Evolutionary conservation across 1,284 basidiomycete genomes (phyloP).

Genomic region (Uromyces viciae-fabae): DNA sequence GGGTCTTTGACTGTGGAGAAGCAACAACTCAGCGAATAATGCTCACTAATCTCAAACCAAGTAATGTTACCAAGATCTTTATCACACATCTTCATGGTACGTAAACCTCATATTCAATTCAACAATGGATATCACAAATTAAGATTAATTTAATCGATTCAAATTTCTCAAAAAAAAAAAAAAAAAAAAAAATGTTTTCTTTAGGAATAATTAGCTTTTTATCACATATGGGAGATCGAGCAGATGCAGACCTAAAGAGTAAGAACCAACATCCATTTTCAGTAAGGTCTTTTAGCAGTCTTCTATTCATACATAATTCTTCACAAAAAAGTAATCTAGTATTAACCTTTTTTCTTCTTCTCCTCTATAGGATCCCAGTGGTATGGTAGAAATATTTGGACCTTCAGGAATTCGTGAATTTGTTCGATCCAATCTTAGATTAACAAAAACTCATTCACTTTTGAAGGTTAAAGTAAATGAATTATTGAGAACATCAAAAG

Average conservation of each 20-base stretch:
- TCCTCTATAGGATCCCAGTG: slow-evolving; percentile 20
- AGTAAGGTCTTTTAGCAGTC: slow-evolving; percentile 41
- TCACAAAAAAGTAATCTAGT: too few species aligned
- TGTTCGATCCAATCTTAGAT: slow-evolving; percentile 67
- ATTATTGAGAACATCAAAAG: slow-evolving; percentile 62
- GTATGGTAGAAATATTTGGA: slow-evolving; percentile 71
- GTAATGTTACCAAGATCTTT: slow-evolving; percentile 41
- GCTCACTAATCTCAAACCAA: slow-evolving; percentile 35
- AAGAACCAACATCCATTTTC: slow-evolving; percentile 41
- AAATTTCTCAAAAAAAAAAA: background rate
- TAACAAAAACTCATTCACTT: slow-evolving; percentile 66
- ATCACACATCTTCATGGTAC: slow-evolving; percentile 43
- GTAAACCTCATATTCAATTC: background rate
- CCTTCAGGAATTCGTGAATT: slow-evolving; percentile 76
- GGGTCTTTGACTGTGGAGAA: slow-evolving; percentile 44
- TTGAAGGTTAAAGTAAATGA: slow-evolving; percentile 78
- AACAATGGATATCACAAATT: too few species aligned
- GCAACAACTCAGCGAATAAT: slow-evolving; percentile 44
- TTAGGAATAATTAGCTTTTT: slow-evolving; percentile 43
- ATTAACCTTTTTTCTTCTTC: too few species aligned
- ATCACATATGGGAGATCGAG: slow-evolving; percentile 40
- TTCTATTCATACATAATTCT: too few species aligned
- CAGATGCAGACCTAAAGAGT: slow-evolving; percentile 26
- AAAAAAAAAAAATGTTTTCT: background rate
- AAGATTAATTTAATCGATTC: too few species aligned